phyloP scores from a whole-genome alignment of 768 basidiomycete species.

The Nidularia sp. region DNA sequence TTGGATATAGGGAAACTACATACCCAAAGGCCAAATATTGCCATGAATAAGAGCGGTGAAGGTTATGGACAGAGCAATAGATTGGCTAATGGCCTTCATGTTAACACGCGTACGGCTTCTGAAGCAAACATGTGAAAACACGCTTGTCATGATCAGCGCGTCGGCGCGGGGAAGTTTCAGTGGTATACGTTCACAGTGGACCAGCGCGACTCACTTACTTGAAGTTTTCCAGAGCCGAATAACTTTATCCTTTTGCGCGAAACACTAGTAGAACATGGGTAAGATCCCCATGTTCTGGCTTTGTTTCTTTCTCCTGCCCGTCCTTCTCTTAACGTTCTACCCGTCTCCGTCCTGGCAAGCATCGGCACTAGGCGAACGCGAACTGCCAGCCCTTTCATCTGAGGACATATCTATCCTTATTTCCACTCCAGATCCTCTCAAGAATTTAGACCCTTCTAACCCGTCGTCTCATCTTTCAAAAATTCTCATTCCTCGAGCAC shows the following conservation, averaged over 20 bases:
- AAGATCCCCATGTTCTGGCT: neutral
- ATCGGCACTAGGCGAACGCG: conserved; percentile 35
- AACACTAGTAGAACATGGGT: neutral
- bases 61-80: no score
- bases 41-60: conserved; percentile 37
- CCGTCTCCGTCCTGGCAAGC: conserved; percentile 14
- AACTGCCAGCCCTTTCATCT: conserved; percentile 40
- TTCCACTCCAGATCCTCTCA: conserved; percentile 56
- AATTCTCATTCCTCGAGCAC: conserved; percentile 80
- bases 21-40: conserved; percentile 83
- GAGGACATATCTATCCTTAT: conserved; percentile 48
- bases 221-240: no score
- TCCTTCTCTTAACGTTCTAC: conserved; percentile 7
- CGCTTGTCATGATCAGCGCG: no score
- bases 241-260: no score
- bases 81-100: no score
- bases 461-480: conserved; percentile 74
- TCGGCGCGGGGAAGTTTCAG: no score
- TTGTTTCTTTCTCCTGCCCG: conserved; percentile 2
- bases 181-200: neutral
- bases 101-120: no score
- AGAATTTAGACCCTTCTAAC: conserved; percentile 62
- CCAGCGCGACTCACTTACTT: conserved; percentile 3
- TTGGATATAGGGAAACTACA: conserved; percentile 8
- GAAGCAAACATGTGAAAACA: no score